phyloP scores from a whole-genome alignment of 768 basidiomycete species.

The Leccinellum luteum region DNA sequence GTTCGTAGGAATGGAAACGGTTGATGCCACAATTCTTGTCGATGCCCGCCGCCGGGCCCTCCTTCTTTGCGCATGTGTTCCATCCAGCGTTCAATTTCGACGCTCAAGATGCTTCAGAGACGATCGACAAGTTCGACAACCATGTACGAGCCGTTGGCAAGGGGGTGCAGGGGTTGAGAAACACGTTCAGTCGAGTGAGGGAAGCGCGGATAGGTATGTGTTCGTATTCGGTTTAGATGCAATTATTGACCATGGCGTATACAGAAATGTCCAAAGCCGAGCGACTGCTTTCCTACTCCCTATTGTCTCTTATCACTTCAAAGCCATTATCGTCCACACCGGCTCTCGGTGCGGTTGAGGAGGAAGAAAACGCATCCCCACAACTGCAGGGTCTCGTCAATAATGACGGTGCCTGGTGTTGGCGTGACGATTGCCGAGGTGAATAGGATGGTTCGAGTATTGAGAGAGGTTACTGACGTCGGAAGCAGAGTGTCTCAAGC shows the following conservation, averaged over 20 bases:
- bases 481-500: constrained; percentile 57
- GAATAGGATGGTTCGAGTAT: not conserved
- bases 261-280: constrained; percentile 82
- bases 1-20: constrained; percentile 65
- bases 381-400: constrained; percentile 62
- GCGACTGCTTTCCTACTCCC: constrained; percentile 66
- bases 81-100: constrained; percentile 87
- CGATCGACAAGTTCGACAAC: constrained; percentile 57
- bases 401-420: constrained; percentile 80
- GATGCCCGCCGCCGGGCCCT: constrained; percentile 64
- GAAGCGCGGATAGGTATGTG: constrained; percentile 65
- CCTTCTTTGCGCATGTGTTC: constrained; percentile 76
- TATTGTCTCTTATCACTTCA: constrained; percentile 73
- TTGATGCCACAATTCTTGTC: constrained; percentile 58
- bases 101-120: constrained; percentile 60
- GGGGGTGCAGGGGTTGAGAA: constrained; percentile 66
- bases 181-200: constrained; percentile 58
- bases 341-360: constrained; percentile 45
- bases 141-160: constrained; percentile 66
- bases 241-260: not conserved
- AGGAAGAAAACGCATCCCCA: constrained; percentile 39
- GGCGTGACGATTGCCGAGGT: constrained; percentile 67
- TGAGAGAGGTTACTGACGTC: not conserved
- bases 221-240: not conserved
- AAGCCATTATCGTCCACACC: constrained; percentile 54